Conservation (phyloP, 176 grass and related monocot species). For the Triticum timopheevii region DNA sequence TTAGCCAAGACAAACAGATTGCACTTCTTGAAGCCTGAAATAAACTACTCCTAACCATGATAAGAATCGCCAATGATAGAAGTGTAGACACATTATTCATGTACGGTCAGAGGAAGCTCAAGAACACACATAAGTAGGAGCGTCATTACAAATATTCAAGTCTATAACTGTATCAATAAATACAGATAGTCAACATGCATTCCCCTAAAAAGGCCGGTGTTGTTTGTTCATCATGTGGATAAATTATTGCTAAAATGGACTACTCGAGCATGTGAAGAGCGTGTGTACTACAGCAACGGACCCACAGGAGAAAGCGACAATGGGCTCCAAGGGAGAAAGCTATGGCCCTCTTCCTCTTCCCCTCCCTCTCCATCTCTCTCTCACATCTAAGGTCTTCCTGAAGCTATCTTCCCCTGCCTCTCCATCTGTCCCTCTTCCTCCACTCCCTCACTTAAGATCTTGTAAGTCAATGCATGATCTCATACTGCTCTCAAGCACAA, state of each 20-base stretch:
- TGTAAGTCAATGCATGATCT: neutral
- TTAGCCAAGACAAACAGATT: constrained; percentile 31
- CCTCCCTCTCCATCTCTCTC: neutral
- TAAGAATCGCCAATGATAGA: neutral
- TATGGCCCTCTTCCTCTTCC: neutral
- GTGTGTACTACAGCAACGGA: neutral
- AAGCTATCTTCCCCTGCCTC: neutral
- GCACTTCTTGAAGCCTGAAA: neutral
- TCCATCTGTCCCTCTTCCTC: neutral
- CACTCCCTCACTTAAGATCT: neutral
- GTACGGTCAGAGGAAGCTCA: neutral
- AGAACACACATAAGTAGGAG: neutral
- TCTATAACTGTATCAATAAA: neutral
- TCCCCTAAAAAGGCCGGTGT: neutral
- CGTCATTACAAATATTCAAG: neutral
- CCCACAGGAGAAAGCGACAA: neutral
- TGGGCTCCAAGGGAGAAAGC: neutral
- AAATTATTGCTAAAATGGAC: neutral
- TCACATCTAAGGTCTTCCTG: neutral
- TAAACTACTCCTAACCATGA: neutral
- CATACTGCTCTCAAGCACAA: neutral
- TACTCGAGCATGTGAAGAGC: neutral
- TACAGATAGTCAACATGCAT: neutral
- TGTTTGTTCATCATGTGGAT: neutral
- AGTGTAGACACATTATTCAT: too few species aligned